Conservation (phyloP, 2,329 filamentous ascomycete genomes). For the Claviceps sorghi region DNA sequence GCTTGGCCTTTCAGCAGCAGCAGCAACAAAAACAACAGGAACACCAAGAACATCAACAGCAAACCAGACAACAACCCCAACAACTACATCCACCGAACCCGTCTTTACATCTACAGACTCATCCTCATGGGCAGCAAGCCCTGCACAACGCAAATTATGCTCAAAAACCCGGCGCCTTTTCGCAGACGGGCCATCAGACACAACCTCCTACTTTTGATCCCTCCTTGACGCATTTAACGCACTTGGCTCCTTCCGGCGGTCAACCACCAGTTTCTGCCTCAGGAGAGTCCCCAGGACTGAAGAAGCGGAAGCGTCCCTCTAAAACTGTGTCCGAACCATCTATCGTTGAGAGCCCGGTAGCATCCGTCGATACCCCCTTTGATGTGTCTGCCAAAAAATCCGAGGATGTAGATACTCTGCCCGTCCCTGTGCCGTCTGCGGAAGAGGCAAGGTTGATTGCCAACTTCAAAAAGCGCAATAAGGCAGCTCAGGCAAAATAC, state of each 20-base stretch:
- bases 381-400: constrained; percentile 17
- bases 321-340: constrained; percentile 10
- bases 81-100: constrained; percentile 5
- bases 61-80: constrained; percentile 4
- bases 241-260: neutral
- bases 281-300: constrained; percentile 16
- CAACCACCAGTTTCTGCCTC: constrained; percentile 2
- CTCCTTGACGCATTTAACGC: constrained; percentile 1
- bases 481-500: constrained; percentile 23
- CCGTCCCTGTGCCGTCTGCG: constrained; percentile 16
- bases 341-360: constrained; percentile 6
- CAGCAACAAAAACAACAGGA: constrained; percentile 9
- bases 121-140: constrained; percentile 13
- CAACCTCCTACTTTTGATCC: constrained; percentile 5
- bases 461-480: constrained; percentile 24
- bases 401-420: constrained; percentile 21
- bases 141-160: constrained; percentile 8
- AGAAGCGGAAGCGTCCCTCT: constrained; percentile 23
- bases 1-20: constrained; percentile 8
- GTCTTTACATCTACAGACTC: constrained; percentile 11
- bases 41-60: constrained; percentile 6
- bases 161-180: neutral
- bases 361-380: constrained; percentile 15
- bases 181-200: constrained; percentile 5
- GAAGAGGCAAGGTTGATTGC: constrained; percentile 23